phyloP scores from a whole-genome alignment of 768 basidiomycete genomes.

The Baorangia bicolor region DNA sequence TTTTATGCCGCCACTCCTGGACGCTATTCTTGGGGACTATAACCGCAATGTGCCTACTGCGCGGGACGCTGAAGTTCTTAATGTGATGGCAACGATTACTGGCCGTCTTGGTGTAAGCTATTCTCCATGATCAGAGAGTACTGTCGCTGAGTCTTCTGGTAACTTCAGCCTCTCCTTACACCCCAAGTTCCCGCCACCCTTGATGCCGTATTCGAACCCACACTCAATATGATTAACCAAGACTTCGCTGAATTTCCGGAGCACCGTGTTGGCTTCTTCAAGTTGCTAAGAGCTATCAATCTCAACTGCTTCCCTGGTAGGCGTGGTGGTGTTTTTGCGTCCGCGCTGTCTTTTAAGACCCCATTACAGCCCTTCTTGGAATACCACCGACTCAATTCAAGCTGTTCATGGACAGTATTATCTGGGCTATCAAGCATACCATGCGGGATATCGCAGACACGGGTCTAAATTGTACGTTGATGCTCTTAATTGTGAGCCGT shows the following conservation, averaged over 20 bases:
- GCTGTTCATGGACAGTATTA: conserved; percentile 95
- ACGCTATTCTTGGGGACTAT: conserved; percentile 98
- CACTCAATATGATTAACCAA: conserved; percentile 98
- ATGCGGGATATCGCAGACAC: conserved; percentile 98
- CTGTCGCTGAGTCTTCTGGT: conserved; percentile 7
- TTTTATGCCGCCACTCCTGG: conserved; percentile 92
- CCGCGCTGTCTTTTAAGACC: background rate
- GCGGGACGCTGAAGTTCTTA: conserved; percentile 94
- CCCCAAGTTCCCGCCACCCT: conserved; percentile 94
- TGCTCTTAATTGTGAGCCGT: background rate
- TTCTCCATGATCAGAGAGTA: background rate
- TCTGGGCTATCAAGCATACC: conserved; percentile 99
- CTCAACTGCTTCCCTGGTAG: conserved; percentile 92
- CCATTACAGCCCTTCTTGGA: conserved; percentile 60
- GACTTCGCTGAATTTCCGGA: conserved; percentile 99
- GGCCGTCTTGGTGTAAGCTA: conserved; percentile 77
- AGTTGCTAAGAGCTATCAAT: conserved; percentile 90
- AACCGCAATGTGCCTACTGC: conserved; percentile 90
- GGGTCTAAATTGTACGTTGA: conserved; percentile 63
- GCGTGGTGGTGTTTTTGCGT: conserved; percentile 16
- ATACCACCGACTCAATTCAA: conserved; percentile 95
- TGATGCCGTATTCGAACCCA: conserved; percentile 96
- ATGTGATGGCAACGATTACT: conserved; percentile 96
- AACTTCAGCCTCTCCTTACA: conserved; percentile 69
- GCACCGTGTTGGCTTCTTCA: conserved; percentile 96